Percentiles rank a stretch among this genome's conserved stretches.
Conservation (phyloP, 2,329 filamentous ascomycete species). For the Colletotrichum sp. region DNA sequence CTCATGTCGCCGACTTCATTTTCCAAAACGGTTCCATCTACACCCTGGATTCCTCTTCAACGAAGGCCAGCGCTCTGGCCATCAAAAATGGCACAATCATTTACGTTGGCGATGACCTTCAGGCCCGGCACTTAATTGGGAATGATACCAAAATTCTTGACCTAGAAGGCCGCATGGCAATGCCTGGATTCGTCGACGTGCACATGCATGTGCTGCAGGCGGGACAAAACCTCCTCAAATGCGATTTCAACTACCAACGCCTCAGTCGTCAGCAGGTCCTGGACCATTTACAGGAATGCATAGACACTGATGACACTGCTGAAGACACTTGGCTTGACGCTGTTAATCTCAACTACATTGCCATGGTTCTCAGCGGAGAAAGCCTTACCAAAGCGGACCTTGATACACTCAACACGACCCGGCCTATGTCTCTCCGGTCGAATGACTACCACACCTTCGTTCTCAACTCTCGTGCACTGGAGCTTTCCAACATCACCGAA, state of each 20-base stretch:
- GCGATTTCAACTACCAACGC: constrained; percentile 31
- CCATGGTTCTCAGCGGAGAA: background rate
- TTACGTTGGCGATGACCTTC: constrained; percentile 23
- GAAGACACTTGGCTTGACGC: constrained; percentile 29
- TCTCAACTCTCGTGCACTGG: constrained; percentile 27
- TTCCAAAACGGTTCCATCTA: constrained; percentile 32
- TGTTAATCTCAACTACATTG: constrained; percentile 20
- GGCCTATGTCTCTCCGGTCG: background rate
- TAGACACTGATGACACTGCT: background rate
- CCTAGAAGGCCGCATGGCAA: constrained; percentile 31
- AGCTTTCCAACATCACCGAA: constrained; percentile 25
- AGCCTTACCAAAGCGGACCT: constrained; percentile 6
- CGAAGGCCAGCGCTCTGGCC: constrained; percentile 23
- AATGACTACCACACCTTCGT: constrained; percentile 3
- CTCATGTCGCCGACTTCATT: constrained; percentile 23
- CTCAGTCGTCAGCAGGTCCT: constrained; percentile 21
- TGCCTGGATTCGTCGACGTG: constrained; percentile 31
- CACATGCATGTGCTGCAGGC: constrained; percentile 31
- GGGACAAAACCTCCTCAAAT: constrained; percentile 28
- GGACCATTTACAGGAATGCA: constrained; percentile 13
- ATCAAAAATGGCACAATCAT: constrained; percentile 26
- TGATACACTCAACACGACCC: background rate
- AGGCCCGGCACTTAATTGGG: constrained; percentile 24
- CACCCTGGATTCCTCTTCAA: constrained; percentile 23
- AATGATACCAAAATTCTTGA: constrained; percentile 27